Percentiles rank a stretch among this genome's conserved stretches.
Evolutionary conservation across 805 yeast species (phyloP).

Genomic region (Clavispora carvajalis): DNA sequence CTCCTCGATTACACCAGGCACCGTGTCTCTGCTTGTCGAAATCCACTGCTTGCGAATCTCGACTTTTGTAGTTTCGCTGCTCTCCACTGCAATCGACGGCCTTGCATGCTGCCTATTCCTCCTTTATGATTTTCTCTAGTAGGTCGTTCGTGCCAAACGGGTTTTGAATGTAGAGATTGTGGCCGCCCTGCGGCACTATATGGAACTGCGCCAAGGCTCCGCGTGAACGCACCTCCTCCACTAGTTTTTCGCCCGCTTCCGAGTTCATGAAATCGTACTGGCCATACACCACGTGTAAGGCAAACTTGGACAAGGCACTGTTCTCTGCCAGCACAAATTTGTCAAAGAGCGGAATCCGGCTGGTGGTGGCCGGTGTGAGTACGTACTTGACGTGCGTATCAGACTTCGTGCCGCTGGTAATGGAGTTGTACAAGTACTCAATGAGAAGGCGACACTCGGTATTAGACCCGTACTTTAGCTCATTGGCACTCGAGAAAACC

Average conservation of each 20-base stretch:
- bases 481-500: conserved; percentile 22
- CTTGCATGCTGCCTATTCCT: too few relatives aligned
- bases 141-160: conserved; percentile 37
- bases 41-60: too few relatives aligned
- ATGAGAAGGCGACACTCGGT: conserved; percentile 31
- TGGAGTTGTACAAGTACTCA: conserved; percentile 39
- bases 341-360: conserved; percentile 63
- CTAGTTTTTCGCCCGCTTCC: conserved; percentile 43
- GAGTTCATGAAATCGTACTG: conserved; percentile 71
- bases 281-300: conserved; percentile 55
- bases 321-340: conserved; percentile 27
- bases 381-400: conserved; percentile 43
- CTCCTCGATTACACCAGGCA: too few relatives aligned
- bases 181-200: conserved; percentile 34
- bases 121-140: conserved; percentile 12
- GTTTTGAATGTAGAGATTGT: conserved; percentile 40
- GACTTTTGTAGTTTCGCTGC: too few relatives aligned
- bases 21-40: too few relatives aligned
- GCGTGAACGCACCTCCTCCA: conserved; percentile 15
- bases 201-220: conserved; percentile 9
- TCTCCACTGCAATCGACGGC: too few relatives aligned
- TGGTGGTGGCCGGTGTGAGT: conserved; percentile 54
- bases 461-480: conserved; percentile 34
- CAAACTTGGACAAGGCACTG: conserved; percentile 23
- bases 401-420: conserved; percentile 33